These are phyloP conservation scores for Flaveria trinervia DNA, from an alignment of 129 eudicot genomes.

Conservation along the genomic window DNA sequence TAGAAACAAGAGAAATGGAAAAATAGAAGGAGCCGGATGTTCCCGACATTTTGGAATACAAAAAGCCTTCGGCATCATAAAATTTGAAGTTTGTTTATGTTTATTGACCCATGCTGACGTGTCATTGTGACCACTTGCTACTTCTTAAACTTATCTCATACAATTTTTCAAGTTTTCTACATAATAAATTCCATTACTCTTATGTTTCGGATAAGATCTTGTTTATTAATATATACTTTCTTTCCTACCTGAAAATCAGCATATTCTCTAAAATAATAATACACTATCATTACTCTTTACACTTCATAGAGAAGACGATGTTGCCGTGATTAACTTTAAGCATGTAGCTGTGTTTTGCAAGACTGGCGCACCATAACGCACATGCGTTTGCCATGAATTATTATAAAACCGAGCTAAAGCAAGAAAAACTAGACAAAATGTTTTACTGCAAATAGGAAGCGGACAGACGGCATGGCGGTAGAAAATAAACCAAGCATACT, in stretches of 20 bases:
- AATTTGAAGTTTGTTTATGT: background rate
- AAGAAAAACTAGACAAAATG: too few relatives aligned
- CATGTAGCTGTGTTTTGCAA: too few relatives aligned
- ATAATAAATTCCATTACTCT: background rate
- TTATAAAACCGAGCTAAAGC: too few relatives aligned
- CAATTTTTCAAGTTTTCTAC: background rate
- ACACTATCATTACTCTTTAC: background rate
- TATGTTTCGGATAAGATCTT: conserved; percentile 17
- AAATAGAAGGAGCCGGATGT: background rate
- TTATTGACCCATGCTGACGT: conserved; percentile 27
- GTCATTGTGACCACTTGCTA: conserved; percentile 5
- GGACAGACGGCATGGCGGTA: too few relatives aligned
- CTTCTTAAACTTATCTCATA: conserved; percentile 21
- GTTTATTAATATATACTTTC: background rate
- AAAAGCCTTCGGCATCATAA: conserved; percentile 20
- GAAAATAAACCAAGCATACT: too few relatives aligned
- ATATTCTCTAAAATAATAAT: background rate
- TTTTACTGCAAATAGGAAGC: too few relatives aligned
- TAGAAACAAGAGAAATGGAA: background rate
- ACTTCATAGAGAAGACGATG: background rate
- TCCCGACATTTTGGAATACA: conserved; percentile 35
- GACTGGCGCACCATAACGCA: too few relatives aligned
- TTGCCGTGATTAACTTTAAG: too few relatives aligned
- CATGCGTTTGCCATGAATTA: too few relatives aligned
- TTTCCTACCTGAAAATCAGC: background rate